A percentile compares a stretch with the other conserved stretches of the same genome.
Conservation (phyloP, 1,284 basidiomycete species). For the Ganoderma leucocontextum region DNA sequence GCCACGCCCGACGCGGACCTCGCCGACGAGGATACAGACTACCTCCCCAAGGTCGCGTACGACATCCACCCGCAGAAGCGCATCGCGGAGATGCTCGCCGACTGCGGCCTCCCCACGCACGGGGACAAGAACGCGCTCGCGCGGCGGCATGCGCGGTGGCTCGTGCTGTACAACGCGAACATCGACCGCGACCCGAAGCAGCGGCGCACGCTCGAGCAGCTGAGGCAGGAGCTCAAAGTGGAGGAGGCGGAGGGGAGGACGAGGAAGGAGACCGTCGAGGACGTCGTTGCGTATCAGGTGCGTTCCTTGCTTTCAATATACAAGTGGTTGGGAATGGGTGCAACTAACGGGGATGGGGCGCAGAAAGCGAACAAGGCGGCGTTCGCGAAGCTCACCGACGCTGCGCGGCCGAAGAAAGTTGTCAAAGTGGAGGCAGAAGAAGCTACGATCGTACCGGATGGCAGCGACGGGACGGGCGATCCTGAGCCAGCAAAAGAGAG, state of each 20-base stretch:
- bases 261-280: conserved; percentile 51
- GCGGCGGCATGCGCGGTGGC: conserved; percentile 73
- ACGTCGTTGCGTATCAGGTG: conserved; percentile 59
- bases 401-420: conserved; percentile 45
- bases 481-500: neutral
- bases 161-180: conserved; percentile 75
- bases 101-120: conserved; percentile 56
- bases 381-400: conserved; percentile 52
- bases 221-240: conserved; percentile 66
- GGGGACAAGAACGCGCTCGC: conserved; percentile 63
- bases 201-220: conserved; percentile 56
- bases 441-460: neutral
- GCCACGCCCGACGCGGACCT: conserved; percentile 22
- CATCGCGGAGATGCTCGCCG: conserved; percentile 63
- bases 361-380: conserved; percentile 55
- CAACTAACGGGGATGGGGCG: neutral
- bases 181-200: conserved; percentile 60
- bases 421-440: neutral
- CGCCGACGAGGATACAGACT: conserved; percentile 49
- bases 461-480: neutral
- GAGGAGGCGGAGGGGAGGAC: conserved; percentile 56
- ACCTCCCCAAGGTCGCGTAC: conserved; percentile 73
- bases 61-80: conserved; percentile 67
- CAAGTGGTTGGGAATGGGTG: neutral
- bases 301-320: conserved; percentile 20